Evolutionary conservation across 2,329 filamentous ascomycete species (phyloP).

Genomic region (Pseudogymnoascus sp.): DNA sequence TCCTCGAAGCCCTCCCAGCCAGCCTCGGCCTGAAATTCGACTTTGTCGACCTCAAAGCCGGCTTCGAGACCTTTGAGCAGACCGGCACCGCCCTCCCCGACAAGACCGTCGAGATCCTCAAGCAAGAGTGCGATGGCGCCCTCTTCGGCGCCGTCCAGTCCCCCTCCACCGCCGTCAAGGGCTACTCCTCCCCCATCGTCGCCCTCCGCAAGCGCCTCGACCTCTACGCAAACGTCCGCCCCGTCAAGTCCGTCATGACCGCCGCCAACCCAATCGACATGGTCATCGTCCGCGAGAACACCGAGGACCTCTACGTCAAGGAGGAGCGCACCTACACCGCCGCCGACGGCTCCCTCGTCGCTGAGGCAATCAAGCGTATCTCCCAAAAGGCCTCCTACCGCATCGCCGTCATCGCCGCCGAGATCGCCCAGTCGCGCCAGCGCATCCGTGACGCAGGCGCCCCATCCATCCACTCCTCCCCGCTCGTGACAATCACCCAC

Average conservation of each 20-base stretch:
- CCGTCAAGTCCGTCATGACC: constrained; percentile 74
- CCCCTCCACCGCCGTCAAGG: constrained; percentile 79
- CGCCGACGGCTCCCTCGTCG: constrained; percentile 62
- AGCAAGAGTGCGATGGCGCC: constrained; percentile 87
- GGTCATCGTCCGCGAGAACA: constrained; percentile 98
- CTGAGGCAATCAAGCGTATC: constrained; percentile 97
- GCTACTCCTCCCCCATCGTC: constrained; percentile 95
- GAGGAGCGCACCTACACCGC: constrained; percentile 79
- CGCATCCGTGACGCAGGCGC: constrained; percentile 58
- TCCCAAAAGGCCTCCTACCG: constrained; percentile 74
- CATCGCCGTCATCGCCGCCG: constrained; percentile 88
- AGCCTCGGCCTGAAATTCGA: constrained; percentile 89
- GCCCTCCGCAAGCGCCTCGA: constrained; percentile 91
- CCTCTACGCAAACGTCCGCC: constrained; percentile 94
- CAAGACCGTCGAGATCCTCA: constrained; percentile 80
- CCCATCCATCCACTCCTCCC: constrained; percentile 54
- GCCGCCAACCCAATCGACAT: constrained; percentile 72
- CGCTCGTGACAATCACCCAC: constrained; percentile 92
- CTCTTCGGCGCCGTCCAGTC: constrained; percentile 95
- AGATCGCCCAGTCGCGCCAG: constrained; percentile 83
- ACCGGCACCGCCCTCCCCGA: constrained; percentile 85
- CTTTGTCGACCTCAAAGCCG: constrained; percentile 87
- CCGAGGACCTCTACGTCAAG: constrained; percentile 87
- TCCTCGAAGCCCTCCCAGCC: constrained; percentile 87
- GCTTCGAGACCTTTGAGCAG: constrained; percentile 87